These are phyloP conservation scores for Dryas octopetala DNA, from an alignment of 306 rosid species.

Conservation along the genomic window DNA sequence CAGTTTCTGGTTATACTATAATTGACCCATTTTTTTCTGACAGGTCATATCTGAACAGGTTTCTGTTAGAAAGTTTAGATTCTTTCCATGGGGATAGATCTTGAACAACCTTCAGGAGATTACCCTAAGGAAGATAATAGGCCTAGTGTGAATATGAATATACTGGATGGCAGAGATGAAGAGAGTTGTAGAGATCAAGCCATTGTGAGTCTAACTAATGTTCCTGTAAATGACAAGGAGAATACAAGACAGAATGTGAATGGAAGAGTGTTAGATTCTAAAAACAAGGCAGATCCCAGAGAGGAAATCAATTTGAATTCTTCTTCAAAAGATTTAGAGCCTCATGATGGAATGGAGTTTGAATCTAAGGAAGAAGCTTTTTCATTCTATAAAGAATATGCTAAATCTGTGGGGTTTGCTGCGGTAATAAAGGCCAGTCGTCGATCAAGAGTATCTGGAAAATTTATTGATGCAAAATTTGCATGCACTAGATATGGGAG, in stretches of 20 bases:
- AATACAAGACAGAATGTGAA: constrained; percentile 23
- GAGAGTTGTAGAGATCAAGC: constrained; percentile 4
- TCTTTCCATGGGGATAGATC: constrained; percentile 34
- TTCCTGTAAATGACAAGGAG: constrained; percentile 19
- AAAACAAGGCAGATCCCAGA: constrained; percentile 20
- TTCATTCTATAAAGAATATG: constrained; percentile 47
- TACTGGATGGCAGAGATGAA: constrained; percentile 18
- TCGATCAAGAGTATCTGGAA: constrained; percentile 47
- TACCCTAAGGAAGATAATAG: constrained; percentile 15
- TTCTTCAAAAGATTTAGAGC: constrained; percentile 29
- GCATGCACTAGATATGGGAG: constrained; percentile 48
- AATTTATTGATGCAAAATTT: constrained; percentile 53
- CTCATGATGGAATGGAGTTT: constrained; percentile 42
- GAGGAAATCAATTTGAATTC: constrained; percentile 32
- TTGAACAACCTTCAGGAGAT: constrained; percentile 36
- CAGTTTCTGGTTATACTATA: not conserved
- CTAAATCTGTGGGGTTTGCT: constrained; percentile 45
- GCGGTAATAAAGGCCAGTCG: constrained; percentile 47
- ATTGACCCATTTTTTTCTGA: not conserved
- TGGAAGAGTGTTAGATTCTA: not conserved
- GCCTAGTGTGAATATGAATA: constrained; percentile 17
- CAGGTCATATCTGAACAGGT: constrained; percentile 2
- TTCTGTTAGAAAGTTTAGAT: constrained; percentile 9
- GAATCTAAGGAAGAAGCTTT: constrained; percentile 53
- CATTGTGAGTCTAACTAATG: not conserved